phyloP scores from a whole-genome alignment of 2,329 filamentous ascomycete genomes.

The Calonectria honghensis region DNA sequence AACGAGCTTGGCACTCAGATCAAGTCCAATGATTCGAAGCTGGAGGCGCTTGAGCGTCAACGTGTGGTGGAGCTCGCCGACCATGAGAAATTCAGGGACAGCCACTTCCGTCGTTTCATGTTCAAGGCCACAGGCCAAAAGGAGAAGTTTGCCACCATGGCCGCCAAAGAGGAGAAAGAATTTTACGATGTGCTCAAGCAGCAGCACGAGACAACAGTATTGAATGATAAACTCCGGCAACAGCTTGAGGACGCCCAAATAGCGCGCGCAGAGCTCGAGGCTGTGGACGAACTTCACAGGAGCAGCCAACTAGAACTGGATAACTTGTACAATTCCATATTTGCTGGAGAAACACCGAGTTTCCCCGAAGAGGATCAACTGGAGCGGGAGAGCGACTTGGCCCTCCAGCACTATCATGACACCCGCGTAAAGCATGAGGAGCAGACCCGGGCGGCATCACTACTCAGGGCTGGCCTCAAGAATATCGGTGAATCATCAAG shows the following conservation, averaged over 20 bases:
- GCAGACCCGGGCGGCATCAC: background rate
- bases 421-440: slow-evolving; percentile 12
- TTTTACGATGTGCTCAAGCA: background rate
- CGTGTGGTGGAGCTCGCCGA: slow-evolving; percentile 66
- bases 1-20: background rate
- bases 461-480: background rate
- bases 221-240: background rate
- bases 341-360: background rate
- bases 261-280: background rate
- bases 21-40: background rate
- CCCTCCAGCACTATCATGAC: slow-evolving; percentile 11
- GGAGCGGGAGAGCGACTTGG: background rate
- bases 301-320: background rate
- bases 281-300: background rate
- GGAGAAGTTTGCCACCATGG: slow-evolving; percentile 45
- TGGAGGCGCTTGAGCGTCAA: background rate
- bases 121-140: slow-evolving; percentile 69
- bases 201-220: slow-evolving; percentile 5
- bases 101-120: slow-evolving; percentile 68
- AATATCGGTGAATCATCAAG: background rate
- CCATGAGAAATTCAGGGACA: slow-evolving; percentile 71
- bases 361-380: slow-evolving; percentile 9
- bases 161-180: slow-evolving; percentile 6
- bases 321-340: background rate
- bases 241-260: background rate